Conservation (phyloP, 805 yeast genomes). For the Zygoascus flipseniorum region DNA sequence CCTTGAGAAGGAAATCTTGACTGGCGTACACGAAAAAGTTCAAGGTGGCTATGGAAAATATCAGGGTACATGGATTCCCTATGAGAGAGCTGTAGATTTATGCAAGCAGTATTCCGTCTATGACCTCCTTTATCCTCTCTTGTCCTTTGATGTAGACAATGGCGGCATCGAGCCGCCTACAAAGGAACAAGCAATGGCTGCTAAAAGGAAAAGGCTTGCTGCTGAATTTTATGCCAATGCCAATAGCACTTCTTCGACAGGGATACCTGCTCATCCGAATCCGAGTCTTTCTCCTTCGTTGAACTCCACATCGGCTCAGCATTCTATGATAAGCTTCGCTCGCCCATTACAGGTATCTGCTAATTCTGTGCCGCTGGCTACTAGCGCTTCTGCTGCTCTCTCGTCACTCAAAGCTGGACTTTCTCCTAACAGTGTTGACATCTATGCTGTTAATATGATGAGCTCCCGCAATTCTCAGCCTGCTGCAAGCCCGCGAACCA, state of each 20-base stretch:
- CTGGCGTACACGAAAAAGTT: constrained; percentile 60
- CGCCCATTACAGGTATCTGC: constrained; percentile 15
- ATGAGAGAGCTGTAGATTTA: constrained; percentile 47
- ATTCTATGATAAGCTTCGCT: constrained; percentile 9
- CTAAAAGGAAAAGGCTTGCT: constrained; percentile 23
- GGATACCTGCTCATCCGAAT: not conserved
- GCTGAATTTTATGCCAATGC: not conserved
- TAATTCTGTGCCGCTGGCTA: constrained; percentile 13
- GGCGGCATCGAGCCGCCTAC: constrained; percentile 37
- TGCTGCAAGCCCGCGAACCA: not conserved
- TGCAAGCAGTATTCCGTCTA: constrained; percentile 53
- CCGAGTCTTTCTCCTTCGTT: not conserved
- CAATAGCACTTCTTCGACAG: not conserved
- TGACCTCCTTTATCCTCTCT: constrained; percentile 43
- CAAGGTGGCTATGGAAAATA: constrained; percentile 70
- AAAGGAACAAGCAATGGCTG: constrained; percentile 40
- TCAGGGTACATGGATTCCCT: constrained; percentile 72
- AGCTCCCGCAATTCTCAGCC: not conserved
- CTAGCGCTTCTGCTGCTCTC: constrained; percentile 17
- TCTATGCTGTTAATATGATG: not conserved
- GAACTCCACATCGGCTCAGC: not conserved
- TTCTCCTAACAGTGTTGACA: not conserved
- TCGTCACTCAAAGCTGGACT: constrained; percentile 12
- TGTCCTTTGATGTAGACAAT: constrained; percentile 35
- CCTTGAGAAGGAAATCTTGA: constrained; percentile 54